These are phyloP conservation scores for Blastobotrys malaysiensis DNA, from an alignment of 1,139 yeast genomes.

Conservation along the genomic window DNA sequence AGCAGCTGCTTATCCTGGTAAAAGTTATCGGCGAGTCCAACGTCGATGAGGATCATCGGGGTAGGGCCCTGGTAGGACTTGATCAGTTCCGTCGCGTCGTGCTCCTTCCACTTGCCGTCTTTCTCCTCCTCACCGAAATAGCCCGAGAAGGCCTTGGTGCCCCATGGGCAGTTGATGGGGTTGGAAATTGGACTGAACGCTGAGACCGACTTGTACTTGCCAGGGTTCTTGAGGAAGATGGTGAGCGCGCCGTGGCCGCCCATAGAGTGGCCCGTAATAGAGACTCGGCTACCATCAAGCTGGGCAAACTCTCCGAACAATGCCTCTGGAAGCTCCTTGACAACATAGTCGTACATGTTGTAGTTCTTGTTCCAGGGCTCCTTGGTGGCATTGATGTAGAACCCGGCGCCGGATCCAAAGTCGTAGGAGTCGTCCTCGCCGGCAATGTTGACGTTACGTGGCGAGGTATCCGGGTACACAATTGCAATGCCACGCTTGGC, in stretches of 20 bases:
- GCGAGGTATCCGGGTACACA: slow-evolving; percentile 95
- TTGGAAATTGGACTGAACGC: slow-evolving; percentile 90
- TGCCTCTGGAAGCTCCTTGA: slow-evolving; percentile 58
- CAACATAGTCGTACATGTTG: slow-evolving; percentile 81
- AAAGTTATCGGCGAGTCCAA: slow-evolving; percentile 74
- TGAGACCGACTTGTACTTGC: slow-evolving; percentile 70
- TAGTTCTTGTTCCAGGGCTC: slow-evolving; percentile 69
- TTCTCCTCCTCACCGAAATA: slow-evolving; percentile 60
- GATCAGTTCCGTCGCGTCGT: slow-evolving; percentile 78
- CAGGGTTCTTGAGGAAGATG: slow-evolving; percentile 69
- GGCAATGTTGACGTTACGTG: slow-evolving; percentile 78
- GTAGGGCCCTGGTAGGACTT: slow-evolving; percentile 48
- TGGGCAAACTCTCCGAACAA: slow-evolving; percentile 35
- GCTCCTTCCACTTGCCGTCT: slow-evolving; percentile 54
- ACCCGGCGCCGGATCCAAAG: slow-evolving; percentile 94
- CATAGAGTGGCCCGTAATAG: slow-evolving; percentile 95
- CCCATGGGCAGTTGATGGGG: slow-evolving; percentile 80
- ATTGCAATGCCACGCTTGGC: slow-evolving; percentile 77
- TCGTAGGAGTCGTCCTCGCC: slow-evolving; percentile 87
- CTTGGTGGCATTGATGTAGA: slow-evolving; percentile 77
- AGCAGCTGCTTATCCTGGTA: slow-evolving; percentile 62
- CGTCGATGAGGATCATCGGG: slow-evolving; percentile 71
- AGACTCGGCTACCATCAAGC: slow-evolving; percentile 54
- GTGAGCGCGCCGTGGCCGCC: slow-evolving; percentile 94
- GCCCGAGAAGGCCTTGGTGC: slow-evolving; percentile 71